Evolutionary conservation across 345 rosid genomes (phyloP), one percentile per base, ranked within the genome.

Genomic region (Rubroshorea leprosula): DNA sequence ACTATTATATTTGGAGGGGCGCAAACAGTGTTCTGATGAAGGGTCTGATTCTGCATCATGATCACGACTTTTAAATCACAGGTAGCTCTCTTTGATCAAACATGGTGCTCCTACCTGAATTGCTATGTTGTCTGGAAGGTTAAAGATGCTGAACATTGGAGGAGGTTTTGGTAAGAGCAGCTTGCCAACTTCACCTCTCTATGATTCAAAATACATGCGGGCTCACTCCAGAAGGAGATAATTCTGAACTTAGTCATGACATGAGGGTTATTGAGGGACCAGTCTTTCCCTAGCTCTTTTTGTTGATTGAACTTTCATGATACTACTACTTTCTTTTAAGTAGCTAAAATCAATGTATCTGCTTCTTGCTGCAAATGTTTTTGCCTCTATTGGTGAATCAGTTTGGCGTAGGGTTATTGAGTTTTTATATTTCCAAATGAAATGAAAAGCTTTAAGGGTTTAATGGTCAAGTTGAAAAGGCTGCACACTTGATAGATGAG

Each of bases 181-280:
- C 97, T 21, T 93, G 99, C 81, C 96, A 89, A 78, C 97, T 93
- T 54, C 97, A 93, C 77, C 88, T 89, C 31, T 93, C 96, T 44
- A 93, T 93, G 99, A 85, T 93, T 65, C 86, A 89, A 23, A 89
- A 86, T n/a, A n/a, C n/a, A 64, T 89, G 97, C 77, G 85, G 78
- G 75, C 55, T 89, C 62, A 83, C 83, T 45, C 68, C 86, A 5
- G 84, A 78, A 67, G 97, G 91, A 53, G 86, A 70, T 22, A 66
- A 23, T 54, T 63, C 61, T 54, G 55, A 60, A 35, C 96, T 93
- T 72, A 85, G 84, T 63, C 94, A 85, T 80, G 99, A 89, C 75
- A 62, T 83, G 97, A 89, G 80, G 76, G 99, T 97, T 52, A 77
- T 93, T 62, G 91, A 80, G 69, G 75, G 80, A 67, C 96, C 86